Conservation (phyloP, 805 yeast genomes). For the Starmera amethionina region DNA sequence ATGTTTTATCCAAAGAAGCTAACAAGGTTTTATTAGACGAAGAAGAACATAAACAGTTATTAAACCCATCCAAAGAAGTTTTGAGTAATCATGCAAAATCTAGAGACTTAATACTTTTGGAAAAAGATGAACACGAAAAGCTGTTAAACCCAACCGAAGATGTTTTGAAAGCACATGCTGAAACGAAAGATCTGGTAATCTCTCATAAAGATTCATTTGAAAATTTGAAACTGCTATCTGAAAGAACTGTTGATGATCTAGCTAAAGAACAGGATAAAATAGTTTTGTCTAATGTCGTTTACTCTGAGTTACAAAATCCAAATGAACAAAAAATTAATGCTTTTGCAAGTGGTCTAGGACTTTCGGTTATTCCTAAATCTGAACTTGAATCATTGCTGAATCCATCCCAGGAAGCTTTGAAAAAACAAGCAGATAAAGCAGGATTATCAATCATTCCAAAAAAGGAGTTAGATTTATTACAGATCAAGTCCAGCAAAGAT, state of each 20-base stretch:
- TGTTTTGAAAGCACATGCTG: slow-evolving; percentile 1
- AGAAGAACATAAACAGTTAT: slow-evolving; percentile 1
- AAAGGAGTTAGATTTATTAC: background rate
- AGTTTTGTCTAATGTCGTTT: slow-evolving; percentile 10
- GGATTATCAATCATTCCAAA: slow-evolving; percentile 3
- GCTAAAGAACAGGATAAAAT: slow-evolving; percentile 15
- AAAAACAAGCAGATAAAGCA: background rate
- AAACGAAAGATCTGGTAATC: slow-evolving; percentile 4
- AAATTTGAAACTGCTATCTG: slow-evolving; percentile 1
- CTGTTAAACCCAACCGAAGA: background rate
- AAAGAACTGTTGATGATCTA: slow-evolving; percentile 10
- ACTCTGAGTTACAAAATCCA: slow-evolving; percentile 2
- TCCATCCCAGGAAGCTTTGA: slow-evolving; percentile 11
- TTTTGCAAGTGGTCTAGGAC: slow-evolving; percentile 4
- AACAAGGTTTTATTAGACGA: background rate
- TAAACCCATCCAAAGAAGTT: background rate
- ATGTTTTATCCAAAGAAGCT: slow-evolving; percentile 5
- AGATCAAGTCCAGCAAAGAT: slow-evolving; percentile 1
- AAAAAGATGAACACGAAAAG: background rate
- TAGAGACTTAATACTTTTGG: background rate
- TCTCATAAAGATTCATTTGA: slow-evolving; percentile 6
- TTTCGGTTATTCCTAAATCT: slow-evolving; percentile 8
- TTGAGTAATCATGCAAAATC: background rate
- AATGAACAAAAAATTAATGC: slow-evolving; percentile 4
- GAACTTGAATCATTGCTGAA: slow-evolving; percentile 8